A percentile compares a stretch with the other conserved stretches of the same genome.
phyloP scores from a whole-genome alignment of 345 rosid species.

The Aquilaria malaccensis region DNA sequence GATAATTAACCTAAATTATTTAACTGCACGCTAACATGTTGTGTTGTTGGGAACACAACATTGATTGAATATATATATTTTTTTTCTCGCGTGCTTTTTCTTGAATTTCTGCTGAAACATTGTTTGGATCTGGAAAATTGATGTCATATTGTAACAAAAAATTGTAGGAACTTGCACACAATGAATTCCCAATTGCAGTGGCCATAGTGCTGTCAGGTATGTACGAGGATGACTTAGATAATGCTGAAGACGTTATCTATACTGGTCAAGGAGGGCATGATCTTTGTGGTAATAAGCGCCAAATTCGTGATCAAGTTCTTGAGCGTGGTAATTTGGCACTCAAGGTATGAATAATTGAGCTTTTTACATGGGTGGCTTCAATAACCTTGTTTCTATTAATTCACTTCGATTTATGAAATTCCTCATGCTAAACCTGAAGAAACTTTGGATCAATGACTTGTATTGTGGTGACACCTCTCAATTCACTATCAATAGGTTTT shows the following conservation, averaged over 20 bases:
- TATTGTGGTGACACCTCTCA: no score
- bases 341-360: constrained; percentile 38
- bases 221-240: constrained; percentile 96
- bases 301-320: constrained; percentile 59
- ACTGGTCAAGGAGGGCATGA: constrained; percentile 97
- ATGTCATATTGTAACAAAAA: background rate
- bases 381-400: no score
- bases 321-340: constrained; percentile 83
- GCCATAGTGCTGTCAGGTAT: constrained; percentile 82
- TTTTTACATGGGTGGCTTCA: background rate
- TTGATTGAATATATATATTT: no score
- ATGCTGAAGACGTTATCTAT: constrained; percentile 78
- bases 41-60: no score
- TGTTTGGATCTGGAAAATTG: background rate
- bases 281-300: constrained; percentile 81
- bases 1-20: no score
- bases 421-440: no score
- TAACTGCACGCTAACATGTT: no score
- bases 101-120: background rate
- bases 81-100: no score
- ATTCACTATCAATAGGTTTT: no score
- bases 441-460: no score
- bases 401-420: no score
- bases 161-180: constrained; percentile 43
- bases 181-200: constrained; percentile 59